phyloP scores from a whole-genome alignment of 495 filamentous ascomycete species.

The Chaetomium fimeti region DNA sequence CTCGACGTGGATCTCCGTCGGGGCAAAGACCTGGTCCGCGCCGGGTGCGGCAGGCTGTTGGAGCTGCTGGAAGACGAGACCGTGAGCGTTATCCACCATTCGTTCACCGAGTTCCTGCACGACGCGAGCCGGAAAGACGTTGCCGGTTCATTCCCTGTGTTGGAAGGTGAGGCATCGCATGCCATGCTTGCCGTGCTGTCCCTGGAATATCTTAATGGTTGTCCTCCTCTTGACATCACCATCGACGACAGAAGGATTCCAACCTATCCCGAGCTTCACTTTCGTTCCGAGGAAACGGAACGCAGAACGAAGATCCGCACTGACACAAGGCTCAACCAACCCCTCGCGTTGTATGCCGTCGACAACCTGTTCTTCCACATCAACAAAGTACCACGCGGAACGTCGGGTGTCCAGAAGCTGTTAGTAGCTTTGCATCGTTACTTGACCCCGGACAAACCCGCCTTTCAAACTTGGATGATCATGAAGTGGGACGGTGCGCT shows the following conservation, averaged over 20 bases:
- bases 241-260: neutral
- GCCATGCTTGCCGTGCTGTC: constrained; percentile 11
- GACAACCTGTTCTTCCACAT: constrained; percentile 24
- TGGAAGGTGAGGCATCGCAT: constrained; percentile 5
- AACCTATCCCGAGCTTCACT: neutral
- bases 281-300: neutral
- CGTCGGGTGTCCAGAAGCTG: constrained; percentile 5
- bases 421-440: constrained; percentile 10
- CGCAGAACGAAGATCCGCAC: neutral
- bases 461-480: constrained; percentile 7
- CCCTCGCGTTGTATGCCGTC: constrained; percentile 23
- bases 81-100: constrained; percentile 51
- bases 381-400: neutral
- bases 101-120: constrained; percentile 53
- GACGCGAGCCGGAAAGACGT: constrained; percentile 22
- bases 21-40: constrained; percentile 18
- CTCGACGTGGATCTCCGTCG: constrained; percentile 1
- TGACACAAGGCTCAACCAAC: constrained; percentile 9
- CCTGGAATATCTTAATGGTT: constrained; percentile 10
- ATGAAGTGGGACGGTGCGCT: neutral
- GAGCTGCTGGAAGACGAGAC: constrained; percentile 50
- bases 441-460: neutral
- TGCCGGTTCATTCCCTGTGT: neutral
- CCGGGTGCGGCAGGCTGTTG: constrained; percentile 46
- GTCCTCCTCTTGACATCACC: neutral